Percentiles rank a stretch among this genome's conserved stretches.
phyloP scores from a whole-genome alignment of 2,329 filamentous ascomycete genomes.

The Ciborinia camelliae region DNA sequence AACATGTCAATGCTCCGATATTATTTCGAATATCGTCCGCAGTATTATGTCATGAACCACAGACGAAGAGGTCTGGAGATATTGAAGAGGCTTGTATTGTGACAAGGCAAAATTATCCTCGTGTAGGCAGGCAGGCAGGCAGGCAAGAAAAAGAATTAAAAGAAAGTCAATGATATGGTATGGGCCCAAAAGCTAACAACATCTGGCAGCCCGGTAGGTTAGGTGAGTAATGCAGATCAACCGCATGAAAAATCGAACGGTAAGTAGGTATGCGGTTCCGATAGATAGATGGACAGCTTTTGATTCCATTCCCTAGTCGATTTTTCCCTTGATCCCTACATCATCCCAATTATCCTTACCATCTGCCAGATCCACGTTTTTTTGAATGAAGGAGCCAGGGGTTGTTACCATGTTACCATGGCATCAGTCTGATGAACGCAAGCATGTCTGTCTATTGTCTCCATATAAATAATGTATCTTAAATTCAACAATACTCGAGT shows the following conservation, averaged over 20 bases:
- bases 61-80: not conserved
- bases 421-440: slow-evolving; percentile 11
- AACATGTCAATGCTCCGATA: not conserved
- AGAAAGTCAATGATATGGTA: not conserved
- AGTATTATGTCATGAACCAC: not conserved
- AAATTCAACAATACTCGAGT: not conserved
- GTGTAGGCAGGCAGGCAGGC: slow-evolving; percentile 8
- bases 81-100: not conserved
- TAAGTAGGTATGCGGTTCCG: slow-evolving; percentile 9
- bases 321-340: slow-evolving; percentile 12
- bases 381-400: slow-evolving; percentile 3
- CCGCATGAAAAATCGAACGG: not conserved
- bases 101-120: not conserved
- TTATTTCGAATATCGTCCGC: not conserved
- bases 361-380: slow-evolving; percentile 19
- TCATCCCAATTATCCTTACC: slow-evolving; percentile 8
- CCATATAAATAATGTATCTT: slow-evolving; percentile 9
- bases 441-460: slow-evolving; percentile 7
- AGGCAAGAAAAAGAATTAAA: slow-evolving; percentile 6
- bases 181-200: not conserved
- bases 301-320: not conserved
- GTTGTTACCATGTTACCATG: not conserved
- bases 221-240: not conserved
- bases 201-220: too few species aligned
- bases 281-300: slow-evolving; percentile 5